phyloP scores from a whole-genome alignment of 169 alveolate species.

The Plasmodium vivax region DNA sequence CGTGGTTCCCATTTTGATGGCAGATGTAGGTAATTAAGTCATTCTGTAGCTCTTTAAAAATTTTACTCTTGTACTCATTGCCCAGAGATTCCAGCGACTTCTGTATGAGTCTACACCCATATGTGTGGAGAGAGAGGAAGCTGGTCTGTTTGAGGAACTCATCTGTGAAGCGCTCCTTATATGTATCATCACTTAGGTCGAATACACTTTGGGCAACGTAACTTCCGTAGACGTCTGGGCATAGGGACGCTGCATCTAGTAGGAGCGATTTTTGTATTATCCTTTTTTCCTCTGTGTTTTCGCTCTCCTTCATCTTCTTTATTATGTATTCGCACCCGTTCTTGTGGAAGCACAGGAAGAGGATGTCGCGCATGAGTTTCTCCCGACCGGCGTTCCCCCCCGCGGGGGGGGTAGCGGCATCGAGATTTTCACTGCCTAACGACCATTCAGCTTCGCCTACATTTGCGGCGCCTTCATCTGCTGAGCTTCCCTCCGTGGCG shows the following conservation, averaged over 20 bases:
- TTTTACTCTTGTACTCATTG: slow-evolving; percentile 64
- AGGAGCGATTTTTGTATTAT: slow-evolving; percentile 52
- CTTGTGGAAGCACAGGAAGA: slow-evolving; percentile 64
- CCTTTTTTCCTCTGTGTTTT: slow-evolving; percentile 23
- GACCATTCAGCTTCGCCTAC: not conserved
- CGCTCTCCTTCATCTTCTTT: slow-evolving; percentile 51
- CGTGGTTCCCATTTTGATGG: slow-evolving; percentile 76
- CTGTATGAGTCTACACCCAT: slow-evolving; percentile 75
- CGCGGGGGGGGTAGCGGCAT: not conserved
- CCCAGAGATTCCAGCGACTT: slow-evolving; percentile 54
- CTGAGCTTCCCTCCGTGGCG: not conserved
- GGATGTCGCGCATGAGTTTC: slow-evolving; percentile 51
- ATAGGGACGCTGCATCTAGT: slow-evolving; percentile 39
- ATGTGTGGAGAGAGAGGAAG: slow-evolving; percentile 49
- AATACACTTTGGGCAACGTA: slow-evolving; percentile 73
- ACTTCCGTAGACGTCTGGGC: slow-evolving; percentile 72
- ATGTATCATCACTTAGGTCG: slow-evolving; percentile 56
- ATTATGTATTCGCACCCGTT: slow-evolving; percentile 67
- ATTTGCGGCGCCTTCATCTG: not conserved
- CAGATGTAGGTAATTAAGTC: slow-evolving; percentile 57
- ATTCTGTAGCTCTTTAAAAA: slow-evolving; percentile 29
- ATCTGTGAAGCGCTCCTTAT: slow-evolving; percentile 59
- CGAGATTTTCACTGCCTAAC: no score
- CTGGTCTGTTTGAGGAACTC: slow-evolving; percentile 33
- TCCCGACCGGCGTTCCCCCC: not conserved